phyloP scores from a whole-genome alignment of 208 protist species.

The Crithidia expoeki region DNA sequence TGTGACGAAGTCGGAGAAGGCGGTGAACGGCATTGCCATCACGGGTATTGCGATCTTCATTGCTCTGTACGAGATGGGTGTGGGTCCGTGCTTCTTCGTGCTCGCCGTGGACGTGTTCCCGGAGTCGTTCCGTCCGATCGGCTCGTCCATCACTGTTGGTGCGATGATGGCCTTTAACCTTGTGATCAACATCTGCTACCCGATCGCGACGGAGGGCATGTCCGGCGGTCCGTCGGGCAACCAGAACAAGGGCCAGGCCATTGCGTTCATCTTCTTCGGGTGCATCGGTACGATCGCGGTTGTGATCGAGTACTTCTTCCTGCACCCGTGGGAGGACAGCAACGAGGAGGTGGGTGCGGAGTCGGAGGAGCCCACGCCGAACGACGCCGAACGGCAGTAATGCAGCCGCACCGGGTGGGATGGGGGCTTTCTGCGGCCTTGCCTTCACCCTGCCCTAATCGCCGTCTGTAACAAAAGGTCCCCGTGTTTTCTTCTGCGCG shows the following conservation, averaged over 20 bases:
- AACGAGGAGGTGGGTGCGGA: too few species aligned
- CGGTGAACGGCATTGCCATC: slow-evolving; percentile 43
- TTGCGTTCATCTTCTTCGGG: slow-evolving; percentile 74
- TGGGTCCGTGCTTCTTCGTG: slow-evolving; percentile 66
- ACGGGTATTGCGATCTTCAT: slow-evolving; percentile 72
- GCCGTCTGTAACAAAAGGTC: too few species aligned
- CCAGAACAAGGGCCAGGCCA: slow-evolving; percentile 64
- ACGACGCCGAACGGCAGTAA: slow-evolving; percentile 16
- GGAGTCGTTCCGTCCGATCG: slow-evolving; percentile 55
- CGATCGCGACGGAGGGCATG: slow-evolving; percentile 64
- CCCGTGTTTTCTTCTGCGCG: too few species aligned
- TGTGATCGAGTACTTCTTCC: slow-evolving; percentile 58
- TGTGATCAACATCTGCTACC: slow-evolving; percentile 71
- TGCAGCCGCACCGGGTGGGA: neutral
- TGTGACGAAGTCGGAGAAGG: slow-evolving; percentile 35
- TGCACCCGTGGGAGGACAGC: slow-evolving; percentile 41
- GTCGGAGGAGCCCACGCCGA: slow-evolving; percentile 19
- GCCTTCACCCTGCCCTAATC: too few species aligned
- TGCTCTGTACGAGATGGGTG: slow-evolving; percentile 54
- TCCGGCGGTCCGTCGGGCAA: slow-evolving; percentile 64
- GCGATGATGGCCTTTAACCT: slow-evolving; percentile 72
- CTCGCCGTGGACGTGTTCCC: slow-evolving; percentile 71
- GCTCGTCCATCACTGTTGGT: slow-evolving; percentile 48
- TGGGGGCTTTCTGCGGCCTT: too few species aligned
- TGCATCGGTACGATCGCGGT: slow-evolving; percentile 46